Base-by-base conservation (phyloP, 352 stramenopile species). In the Phytophthora lateralis region DNA sequence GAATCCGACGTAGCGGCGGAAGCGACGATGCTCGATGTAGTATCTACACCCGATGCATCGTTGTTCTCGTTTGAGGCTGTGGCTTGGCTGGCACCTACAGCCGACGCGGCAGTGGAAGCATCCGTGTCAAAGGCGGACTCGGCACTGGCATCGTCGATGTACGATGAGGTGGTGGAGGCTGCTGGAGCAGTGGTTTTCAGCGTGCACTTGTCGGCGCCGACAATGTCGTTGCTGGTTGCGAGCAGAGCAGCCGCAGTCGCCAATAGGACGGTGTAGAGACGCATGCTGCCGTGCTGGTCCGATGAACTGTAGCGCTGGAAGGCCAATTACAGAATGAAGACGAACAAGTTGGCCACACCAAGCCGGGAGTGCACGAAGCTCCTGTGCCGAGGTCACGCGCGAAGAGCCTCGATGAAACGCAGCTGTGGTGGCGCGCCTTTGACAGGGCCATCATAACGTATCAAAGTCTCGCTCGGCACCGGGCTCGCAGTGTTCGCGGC, bases 361-460 rank as follows among this genome's bases (percentile, higher is more conserved):
- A 53, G 47, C 18, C 37, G n/a, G n/a, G n/a, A n/a, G n/a, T n/a
- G n/a, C n/a, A n/a, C n/a, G n/a, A n/a, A 45, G 24, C 26, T 30
- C 30, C 29, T 59, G 29, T 45, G 27, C 9, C 49, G 41, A 65
- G 35, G 42, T 48, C 57, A 53, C 57, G 47, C 48, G 32, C 48
- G 49, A 34, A 34, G 57, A 65, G 43, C 15, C 57, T 18, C 41
- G 24, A 53, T 64, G 56, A 64, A 38, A 15, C 47, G 51, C 56
- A 65, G 57, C 47, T 65, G 57, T 42, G 34, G 41, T 38, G 38
- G 41, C 41, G 48, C 45, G 49, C 55, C 54, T 49, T 62, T 55
- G 44, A 3, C 55, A 39, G 43, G 47, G 32, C 38, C 38, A 41
- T 65, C 41, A 65, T 49, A 65, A 53, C 49, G 57, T 39, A 65